Base-by-base conservation (phyloP, 371 early-diverging fungal genomes). In the Rhizopus delemar region DNA sequence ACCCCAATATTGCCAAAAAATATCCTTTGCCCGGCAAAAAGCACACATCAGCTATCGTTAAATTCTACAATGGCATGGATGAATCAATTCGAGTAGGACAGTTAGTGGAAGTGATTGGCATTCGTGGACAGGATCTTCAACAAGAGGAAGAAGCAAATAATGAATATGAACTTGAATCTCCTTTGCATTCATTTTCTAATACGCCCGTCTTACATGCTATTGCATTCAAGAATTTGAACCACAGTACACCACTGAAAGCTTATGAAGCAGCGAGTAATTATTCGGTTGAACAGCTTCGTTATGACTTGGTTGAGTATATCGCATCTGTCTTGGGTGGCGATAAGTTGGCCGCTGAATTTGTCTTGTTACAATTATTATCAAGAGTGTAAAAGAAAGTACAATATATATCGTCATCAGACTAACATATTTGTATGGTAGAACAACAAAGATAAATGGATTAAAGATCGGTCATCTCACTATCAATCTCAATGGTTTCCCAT, bases 21-120 rank as follows among this genome's bases (percentile, higher is more conserved):
- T 87, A 65, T 59, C 87, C 87, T 12, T 74, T 87, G 29, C 80
- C 84, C 0, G 73, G 63, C 3, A 61, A 55, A 8, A 41, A 63
- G 7, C 87, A 87, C 55, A 65, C 68, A 29, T 70, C 77, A 7
- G 83, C 75, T 5, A 65, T 85, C 35, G 73, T 87, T 8, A 87
- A 87, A 59, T 69, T 83, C 39, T 81, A 80, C 46, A 63, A 59
- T 9, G 71, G 70, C 28, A 50, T 65, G 13, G 74, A 71, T 12
- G 74, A 76, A 7, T 49, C 63, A 7, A 52, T 85, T 28, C 74
- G 73, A 34, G 86, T 87, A 1, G 74, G 83, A 0, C 85, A 86
- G 39, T 64, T 79, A 51, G 66, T 87, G 12, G 86, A 87, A 46
- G 70, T 87, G 12, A 74, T 87, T 43, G 88, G 84, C 32, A 74